Evolutionary conservation across 2,329 filamentous ascomycete species (phyloP), one percentile per base, ranked within the genome.

Genomic region (Cladosporium colombiae): DNA sequence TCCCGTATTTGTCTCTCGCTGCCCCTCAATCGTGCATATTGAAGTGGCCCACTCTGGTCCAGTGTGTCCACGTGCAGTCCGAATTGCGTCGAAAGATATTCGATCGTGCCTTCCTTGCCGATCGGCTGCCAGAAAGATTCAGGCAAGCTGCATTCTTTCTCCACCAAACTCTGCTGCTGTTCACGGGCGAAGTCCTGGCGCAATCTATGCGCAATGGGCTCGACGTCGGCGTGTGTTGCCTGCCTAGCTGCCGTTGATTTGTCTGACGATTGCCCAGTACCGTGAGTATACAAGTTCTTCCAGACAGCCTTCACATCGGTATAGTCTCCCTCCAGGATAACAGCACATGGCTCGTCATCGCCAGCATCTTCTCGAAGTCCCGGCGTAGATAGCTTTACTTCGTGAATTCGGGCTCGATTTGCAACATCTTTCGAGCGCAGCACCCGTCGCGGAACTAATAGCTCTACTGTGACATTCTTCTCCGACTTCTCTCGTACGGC

Each of bases 401-500:
- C 33, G 23, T 37, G 10, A 3, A 25, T 21, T 3, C 23, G 21
- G 5, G 55, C 55, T 16, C 14, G 11, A 4, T 27, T 14, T 5
- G 3, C 14, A 23, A 40, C 14, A 13, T 37, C 31, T 5, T 37
- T 35, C 21, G n/a, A 8, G 33, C 33, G 33, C 33, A 57, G 21
- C 21, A 18, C 55, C 18, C 33, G 23, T 23, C 14, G 23, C 13
- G 57, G 53, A 1, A 70, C 27, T 31, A 64, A 58, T 5, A 68
- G 4, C 27, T 68, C 67, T 18, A 68, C 8, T 5, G 29, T 46
- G 14, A 49, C 27, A 0, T 18, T 58, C 3, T 46, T 27, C 11
- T 44, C 21, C n/a, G 70, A 68, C 8, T 67, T 65, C 40, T 68
- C 66, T 16, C 72, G 68, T 11, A 73, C 63, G n/a, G 67, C 66